Conservation (phyloP, 2,329 filamentous ascomycete species). For the Bretziella fagacearum region DNA sequence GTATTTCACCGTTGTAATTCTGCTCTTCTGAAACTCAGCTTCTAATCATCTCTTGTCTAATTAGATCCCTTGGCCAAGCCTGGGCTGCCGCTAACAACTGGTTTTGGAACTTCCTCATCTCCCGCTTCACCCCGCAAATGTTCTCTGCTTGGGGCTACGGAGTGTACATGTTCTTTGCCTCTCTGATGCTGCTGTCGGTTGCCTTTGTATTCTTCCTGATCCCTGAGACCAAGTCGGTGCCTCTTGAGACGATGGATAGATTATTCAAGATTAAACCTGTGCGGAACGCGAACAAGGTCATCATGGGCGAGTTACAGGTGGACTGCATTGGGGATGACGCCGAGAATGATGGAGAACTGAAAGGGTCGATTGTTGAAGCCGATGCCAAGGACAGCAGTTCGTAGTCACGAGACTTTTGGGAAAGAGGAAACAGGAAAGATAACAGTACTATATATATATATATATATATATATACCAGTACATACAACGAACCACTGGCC, state of each 20-base stretch:
- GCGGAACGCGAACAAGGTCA: constrained; percentile 25
- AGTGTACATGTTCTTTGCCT: constrained; percentile 48
- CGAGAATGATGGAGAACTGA: constrained; percentile 18
- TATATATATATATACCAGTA: too few relatives aligned
- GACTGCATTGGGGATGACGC: constrained; percentile 23
- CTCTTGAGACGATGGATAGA: constrained; percentile 47
- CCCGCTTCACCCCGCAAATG: constrained; percentile 51
- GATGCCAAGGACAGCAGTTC: constrained; percentile 7
- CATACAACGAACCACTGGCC: too few relatives aligned
- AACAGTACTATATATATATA: too few relatives aligned
- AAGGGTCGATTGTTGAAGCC: constrained; percentile 14
- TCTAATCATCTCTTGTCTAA: too few relatives aligned
- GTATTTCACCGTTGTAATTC: constrained; percentile 29
- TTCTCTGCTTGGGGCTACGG: constrained; percentile 41
- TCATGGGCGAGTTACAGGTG: constrained; percentile 28
- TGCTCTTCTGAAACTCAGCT: too few relatives aligned
- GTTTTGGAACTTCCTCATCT: constrained; percentile 55
- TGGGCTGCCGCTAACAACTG: constrained; percentile 56
- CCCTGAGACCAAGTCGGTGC: constrained; percentile 49
- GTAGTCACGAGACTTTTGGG: too few relatives aligned
- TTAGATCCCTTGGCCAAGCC: constrained; percentile 24
- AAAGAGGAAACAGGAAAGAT: too few relatives aligned
- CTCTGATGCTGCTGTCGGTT: constrained; percentile 40
- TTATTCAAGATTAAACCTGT: constrained; percentile 37
- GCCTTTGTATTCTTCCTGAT: constrained; percentile 45